Base-by-base conservation (phyloP, 2,329 filamentous ascomycete species). In the Phaeosphaeria sp. region DNA sequence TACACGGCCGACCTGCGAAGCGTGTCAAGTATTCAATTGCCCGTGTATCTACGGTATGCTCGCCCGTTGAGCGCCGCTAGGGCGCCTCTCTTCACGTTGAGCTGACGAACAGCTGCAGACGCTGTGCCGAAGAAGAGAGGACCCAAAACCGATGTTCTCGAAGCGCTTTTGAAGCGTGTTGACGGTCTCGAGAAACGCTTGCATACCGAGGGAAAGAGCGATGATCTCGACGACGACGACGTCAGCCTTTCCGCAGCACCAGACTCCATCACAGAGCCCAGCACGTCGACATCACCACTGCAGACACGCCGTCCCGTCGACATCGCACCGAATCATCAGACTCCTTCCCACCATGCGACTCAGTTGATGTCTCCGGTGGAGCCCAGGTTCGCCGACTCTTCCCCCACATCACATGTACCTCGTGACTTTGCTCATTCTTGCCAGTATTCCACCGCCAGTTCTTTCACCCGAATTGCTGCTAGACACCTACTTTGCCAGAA, bases 41-140 rank as follows among this genome's bases (percentile, higher is more conserved):
- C 87, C 90, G 30, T 96, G 92, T 79, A 84, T 96, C 58, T 96
- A 96, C 77, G 92, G 92, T 96, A 83, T 56, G 71, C 60, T 56
- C 46, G 27, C 42, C 50, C 53, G 24, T 55, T 47, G 42, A 56
- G 47, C 53, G 49, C 40, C 57, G 42, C 61, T 36, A 27, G 24
- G 25, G 33, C 51, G 47, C 51, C 22, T 13, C 7, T 11, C 18
- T 56, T 25, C 51, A 58, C 13, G 30, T 48, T 50, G 56, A 55
- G 57, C 61, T 70, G 59, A 70, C 59, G 21, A 20, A 48, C 46
- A 36, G 43, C 54, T 57, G 15, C 59, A 93, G 92, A 96, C 81
- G 92, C 92, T 24, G 87, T 95, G 18, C 92, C 92, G 0, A 96
- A 96, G 79, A 96, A 96, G 76, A 85, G 92, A 74, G 92, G 92